Base-by-base conservation (phyloP, 495 filamentous ascomycete genomes). In the Hypoxylon lenormandii region DNA sequence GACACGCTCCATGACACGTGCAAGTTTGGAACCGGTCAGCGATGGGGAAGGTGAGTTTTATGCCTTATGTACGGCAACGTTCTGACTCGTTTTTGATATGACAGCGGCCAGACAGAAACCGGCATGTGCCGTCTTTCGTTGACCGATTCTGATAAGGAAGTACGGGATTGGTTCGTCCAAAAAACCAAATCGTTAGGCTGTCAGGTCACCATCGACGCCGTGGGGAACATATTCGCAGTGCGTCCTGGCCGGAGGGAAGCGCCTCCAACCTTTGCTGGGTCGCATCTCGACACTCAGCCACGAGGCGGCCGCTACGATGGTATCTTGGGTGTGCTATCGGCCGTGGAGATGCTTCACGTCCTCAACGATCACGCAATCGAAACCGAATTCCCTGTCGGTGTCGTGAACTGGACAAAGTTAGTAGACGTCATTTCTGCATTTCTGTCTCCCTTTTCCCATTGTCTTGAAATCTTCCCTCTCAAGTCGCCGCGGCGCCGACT, bases 251-350 rank as follows among this genome's bases (percentile, higher is more conserved):
- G 81, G 56, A 78, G 19, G 3, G 69, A 69, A 10, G 45, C 11
- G 11, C 43, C 54, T 13, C 70, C 90, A 0, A 91, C 88, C 1
- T 88, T 84, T 64, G 87, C 85, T 21, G 91, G 90, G 4, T 87
- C 84, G 40, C 90, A 93, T 74, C 77, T 93, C 16, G 91, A 92
- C 75, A 92, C 90, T 2, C 88, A 92, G 76, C 91, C 91, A 0
- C 87, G 81, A 3, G 90, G 90, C 45, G 91, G 90, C 5, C 76
- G 89, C 53, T 88, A 89, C 61, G 90, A 92, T 75, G 91, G 91
- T 11, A 89, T 93, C 19, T 77, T 93, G 1, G 91, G 91, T 30
- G 86, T 92, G 12, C 79, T 86, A 12, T 86, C 90, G 0, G 91
- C 86, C 3, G 77, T 93, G 0, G 90, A 92, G 73, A 85, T 87